Base-by-base conservation (phyloP, 225 moss, liverwort and hornwort species). In the Climacium dendroides region DNA sequence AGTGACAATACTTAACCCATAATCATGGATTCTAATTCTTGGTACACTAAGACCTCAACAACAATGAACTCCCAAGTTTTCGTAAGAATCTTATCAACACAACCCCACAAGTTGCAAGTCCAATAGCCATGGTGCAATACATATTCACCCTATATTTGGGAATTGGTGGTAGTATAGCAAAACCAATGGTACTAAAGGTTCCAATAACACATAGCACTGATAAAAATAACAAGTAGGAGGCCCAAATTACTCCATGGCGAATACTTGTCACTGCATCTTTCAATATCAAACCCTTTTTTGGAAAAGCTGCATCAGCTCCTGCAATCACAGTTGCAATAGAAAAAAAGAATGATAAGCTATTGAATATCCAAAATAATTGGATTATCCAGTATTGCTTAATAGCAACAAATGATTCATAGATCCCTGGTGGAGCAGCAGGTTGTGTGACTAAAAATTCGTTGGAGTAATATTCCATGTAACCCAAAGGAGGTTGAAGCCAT, bases 41-140 rank as follows among this genome's bases (percentile, higher is more conserved):
- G 5, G 18, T 39, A 2, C 5, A 28, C 1, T 0, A 1, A 57
- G 11, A 39, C 11, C 7, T 55, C 78, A 78, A 19, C 0, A 3
- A 58, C 1, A 2, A 41, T 41, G 41, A 39, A 18, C 11, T 39
- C 5, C 8, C 2, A 37, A 79, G 79, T 29, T 79, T 79, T 2
- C 6, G 29, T 79, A 79, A 79, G 6, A 79, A 58, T n/a, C 41
- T 58, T 39, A 79, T 41, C 55, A 79, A 58, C 29, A 79, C 58
- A 28, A 79, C 7, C 4, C 19, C 41, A 0, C 79, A 79, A 79
- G 29, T 41, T 79, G 39, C 29, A 17, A 79, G 17, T 58, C 79
- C 79, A 58, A 79, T 41, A 19, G 29, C 58, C 41, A 79, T 58
- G 1, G 58, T 58, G 9, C 79, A 79, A 58, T 79, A 79, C 79